Evolutionary conservation across 208 protist species (phyloP).

Genomic region (Leishmania tarentolae): DNA sequence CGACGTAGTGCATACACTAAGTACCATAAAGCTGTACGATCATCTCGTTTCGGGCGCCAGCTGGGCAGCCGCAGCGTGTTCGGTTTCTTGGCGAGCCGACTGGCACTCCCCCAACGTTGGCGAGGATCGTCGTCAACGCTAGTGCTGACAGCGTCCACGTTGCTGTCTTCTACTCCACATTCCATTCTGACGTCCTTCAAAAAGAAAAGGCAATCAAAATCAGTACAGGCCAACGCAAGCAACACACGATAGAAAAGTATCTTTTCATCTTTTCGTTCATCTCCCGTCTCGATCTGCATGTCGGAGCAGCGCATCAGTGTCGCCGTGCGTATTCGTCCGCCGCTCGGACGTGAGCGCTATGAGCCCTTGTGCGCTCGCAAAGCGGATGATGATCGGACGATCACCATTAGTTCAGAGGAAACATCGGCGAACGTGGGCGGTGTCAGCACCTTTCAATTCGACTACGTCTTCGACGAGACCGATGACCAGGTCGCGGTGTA

Average conservation of each 20-base stretch:
- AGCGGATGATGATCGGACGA: constrained; percentile 71
- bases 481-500: constrained; percentile 84
- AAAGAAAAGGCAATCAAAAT: not conserved
- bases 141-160: not conserved
- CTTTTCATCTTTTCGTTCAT: not conserved
- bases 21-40: not conserved
- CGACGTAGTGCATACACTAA: not conserved
- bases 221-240: not conserved
- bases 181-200: not conserved
- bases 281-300: constrained; percentile 23
- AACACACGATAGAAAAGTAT: not conserved
- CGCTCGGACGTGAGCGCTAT: constrained; percentile 73
- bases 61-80: not conserved
- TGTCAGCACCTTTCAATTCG: constrained; percentile 68
- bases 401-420: constrained; percentile 75
- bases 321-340: constrained; percentile 80
- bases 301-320: constrained; percentile 81
- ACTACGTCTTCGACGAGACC: constrained; percentile 82
- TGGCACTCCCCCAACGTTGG: not conserved
- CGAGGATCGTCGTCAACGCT: not conserved
- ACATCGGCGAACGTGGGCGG: constrained; percentile 37
- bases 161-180: not conserved
- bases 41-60: not conserved
- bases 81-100: not conserved
- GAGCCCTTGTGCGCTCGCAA: constrained; percentile 69